Evolutionary conservation across 805 yeast species (phyloP).

Genomic region (Candida maesae): DNA sequence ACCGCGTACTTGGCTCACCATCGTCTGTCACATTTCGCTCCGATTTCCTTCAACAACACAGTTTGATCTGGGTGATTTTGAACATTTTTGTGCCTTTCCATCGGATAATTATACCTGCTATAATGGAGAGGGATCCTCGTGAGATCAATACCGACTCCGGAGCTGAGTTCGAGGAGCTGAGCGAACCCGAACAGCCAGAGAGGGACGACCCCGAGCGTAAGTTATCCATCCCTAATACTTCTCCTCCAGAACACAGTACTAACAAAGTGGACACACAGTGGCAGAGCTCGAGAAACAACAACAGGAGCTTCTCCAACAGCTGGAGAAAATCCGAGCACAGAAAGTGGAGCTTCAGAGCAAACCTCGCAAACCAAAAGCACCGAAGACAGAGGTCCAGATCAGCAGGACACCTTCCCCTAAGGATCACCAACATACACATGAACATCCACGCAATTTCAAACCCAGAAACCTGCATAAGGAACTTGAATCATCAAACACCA

Average conservation of each 20-base stretch:
- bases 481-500: background rate
- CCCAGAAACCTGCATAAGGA: conserved; percentile 5
- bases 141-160: conserved; percentile 10
- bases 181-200: background rate
- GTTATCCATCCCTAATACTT: background rate
- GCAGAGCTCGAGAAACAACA: conserved; percentile 5
- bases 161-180: conserved; percentile 9
- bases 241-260: background rate
- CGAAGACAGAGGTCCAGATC: conserved; percentile 6
- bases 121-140: conserved; percentile 14
- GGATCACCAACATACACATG: background rate
- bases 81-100: too few relatives aligned
- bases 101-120: too few relatives aligned
- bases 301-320: background rate
- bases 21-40: too few relatives aligned
- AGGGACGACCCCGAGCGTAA: too few relatives aligned
- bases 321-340: background rate
- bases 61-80: too few relatives aligned
- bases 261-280: background rate
- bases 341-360: background rate
- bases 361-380: too few relatives aligned
- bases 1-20: too few relatives aligned
- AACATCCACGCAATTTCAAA: background rate
- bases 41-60: too few relatives aligned
- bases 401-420: conserved; percentile 16